Percentiles rank a stretch among this genome's conserved stretches.
These are phyloP conservation scores for Suhomyces bokatorum DNA, from an alignment of 1,139 yeast species.

Conservation along the genomic window DNA sequence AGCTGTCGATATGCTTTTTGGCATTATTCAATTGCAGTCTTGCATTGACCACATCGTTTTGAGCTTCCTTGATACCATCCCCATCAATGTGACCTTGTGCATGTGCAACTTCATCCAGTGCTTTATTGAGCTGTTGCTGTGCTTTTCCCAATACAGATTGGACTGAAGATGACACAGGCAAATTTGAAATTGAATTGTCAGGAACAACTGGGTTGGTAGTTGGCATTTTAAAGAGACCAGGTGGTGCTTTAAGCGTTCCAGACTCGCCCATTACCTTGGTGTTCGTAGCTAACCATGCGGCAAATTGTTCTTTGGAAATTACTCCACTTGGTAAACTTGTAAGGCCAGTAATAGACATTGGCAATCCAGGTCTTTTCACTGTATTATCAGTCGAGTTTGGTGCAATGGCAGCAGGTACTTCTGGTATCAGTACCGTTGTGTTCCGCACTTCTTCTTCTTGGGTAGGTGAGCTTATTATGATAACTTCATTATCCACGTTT, in stretches of 20 bases:
- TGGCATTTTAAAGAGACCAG: conserved; percentile 6
- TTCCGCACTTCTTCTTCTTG: not conserved
- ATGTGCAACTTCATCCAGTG: not conserved
- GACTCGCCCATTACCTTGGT: conserved; percentile 4
- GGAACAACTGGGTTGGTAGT: not conserved
- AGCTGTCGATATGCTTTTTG: not conserved
- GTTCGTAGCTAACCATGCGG: conserved; percentile 8
- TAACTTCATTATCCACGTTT: too few species aligned
- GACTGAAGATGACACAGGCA: not conserved
- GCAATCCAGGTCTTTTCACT: not conserved
- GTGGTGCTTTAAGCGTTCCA: conserved; percentile 1
- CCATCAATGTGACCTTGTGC: not conserved
- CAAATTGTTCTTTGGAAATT: conserved; percentile 7
- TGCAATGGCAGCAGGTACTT: not conserved
- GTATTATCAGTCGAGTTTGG: not conserved
- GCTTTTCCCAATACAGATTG: not conserved
- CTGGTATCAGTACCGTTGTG: not conserved
- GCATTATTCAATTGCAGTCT: not conserved
- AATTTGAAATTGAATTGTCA: not conserved
- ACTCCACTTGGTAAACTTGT: conserved; percentile 5
- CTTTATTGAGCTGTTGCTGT: not conserved
- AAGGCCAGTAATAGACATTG: not conserved
- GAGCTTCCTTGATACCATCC: not conserved
- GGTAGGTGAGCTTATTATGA: not conserved
- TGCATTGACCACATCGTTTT: not conserved